Percentiles rank a stretch among this genome's conserved stretches.
phyloP scores from a whole-genome alignment of 768 basidiomycete species.

The Trametes meyenii region DNA sequence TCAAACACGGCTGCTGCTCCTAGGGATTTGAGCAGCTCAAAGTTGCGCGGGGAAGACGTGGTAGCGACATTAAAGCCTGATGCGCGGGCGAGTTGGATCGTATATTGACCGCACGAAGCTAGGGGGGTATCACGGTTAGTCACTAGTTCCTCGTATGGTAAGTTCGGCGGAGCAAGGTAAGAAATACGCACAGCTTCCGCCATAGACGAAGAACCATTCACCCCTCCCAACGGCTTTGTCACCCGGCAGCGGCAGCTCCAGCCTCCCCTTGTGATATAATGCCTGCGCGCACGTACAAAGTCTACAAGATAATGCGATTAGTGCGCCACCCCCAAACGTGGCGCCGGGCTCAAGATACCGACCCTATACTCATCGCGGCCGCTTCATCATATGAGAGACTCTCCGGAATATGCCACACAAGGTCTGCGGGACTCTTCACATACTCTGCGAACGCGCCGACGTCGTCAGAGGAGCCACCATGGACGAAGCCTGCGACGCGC shows the following conservation, averaged over 20 bases:
- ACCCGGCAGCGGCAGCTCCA: slow-evolving; percentile 6
- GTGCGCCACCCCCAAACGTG: neutral
- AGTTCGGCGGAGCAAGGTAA: slow-evolving; percentile 24
- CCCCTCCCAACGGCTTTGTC: neutral
- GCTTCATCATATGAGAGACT: slow-evolving; percentile 17
- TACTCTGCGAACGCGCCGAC: slow-evolving; percentile 32
- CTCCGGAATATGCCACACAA: slow-evolving; percentile 22
- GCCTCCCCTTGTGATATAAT: neutral
- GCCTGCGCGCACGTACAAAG: slow-evolving; percentile 7
- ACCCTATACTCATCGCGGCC: slow-evolving; percentile 19
- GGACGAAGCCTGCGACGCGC: slow-evolving; percentile 29
- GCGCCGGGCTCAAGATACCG: neutral
- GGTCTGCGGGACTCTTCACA: slow-evolving; percentile 21
- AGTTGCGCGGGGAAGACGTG: slow-evolving; percentile 37
- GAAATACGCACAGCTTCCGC: slow-evolving; percentile 33
- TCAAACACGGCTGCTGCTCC: slow-evolving; percentile 40
- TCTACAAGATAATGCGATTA: neutral
- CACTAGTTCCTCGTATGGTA: too few relatives aligned
- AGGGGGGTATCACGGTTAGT: slow-evolving; percentile 26
- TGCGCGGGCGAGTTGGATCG: slow-evolving; percentile 35
- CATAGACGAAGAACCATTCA: slow-evolving; percentile 16
- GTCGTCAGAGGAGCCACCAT: slow-evolving; percentile 20
- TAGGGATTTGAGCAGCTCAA: slow-evolving; percentile 39
- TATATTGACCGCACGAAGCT: slow-evolving; percentile 37
- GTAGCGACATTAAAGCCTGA: slow-evolving; percentile 36